Evolutionary conservation across 345 rosid species (phyloP), one percentile per base, ranked within the genome.

Genomic region (Boechera divaricarpa): DNA sequence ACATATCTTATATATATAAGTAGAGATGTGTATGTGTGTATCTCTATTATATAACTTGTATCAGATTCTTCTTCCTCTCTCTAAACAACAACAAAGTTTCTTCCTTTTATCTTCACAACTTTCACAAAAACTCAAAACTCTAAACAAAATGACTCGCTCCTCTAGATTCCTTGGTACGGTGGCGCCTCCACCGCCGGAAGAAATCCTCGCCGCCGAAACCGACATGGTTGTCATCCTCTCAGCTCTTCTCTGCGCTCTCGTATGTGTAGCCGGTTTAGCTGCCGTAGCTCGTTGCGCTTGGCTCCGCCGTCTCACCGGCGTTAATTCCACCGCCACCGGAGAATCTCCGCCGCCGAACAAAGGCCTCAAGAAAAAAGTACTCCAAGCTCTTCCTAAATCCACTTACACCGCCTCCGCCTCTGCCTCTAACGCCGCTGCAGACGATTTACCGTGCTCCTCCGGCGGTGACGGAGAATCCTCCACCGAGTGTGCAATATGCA

Each of bases 281-380:
- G 91, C 90, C 1, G 89, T 86, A 67, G 88, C 86, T 28, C 90
- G 94, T 4, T 90, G 94, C 79, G 87, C 96, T 39, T 87, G 89
- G 81, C 68, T 85, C 69, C 88, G 88, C 16, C 89, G 86, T 51
- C n/a, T 69, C 35, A 6, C 78, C 60, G 82, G 82, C 12, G 75
- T 60, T 54, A 77, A 21, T 10, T 57, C 73, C 8, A 7, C 62
- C 49, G 42, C 56, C 32, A 41, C 31, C 35, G 45, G 49, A 68
- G 33, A 48, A 54, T 32, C 79, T 21, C 82, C 63, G n/a, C 79
- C 45, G 84, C 85, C 76, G 77, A 88, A 81, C 83, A 80, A 81
- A 91, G 97, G 95, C 3, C 76, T 92, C 29, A 92, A 87, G 83
- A 90, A 86, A 85, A 90, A 90, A 79, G 82, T 77, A 7, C 85